These are phyloP conservation scores for Tolypocladium album DNA, from an alignment of 2,329 filamentous ascomycete genomes.

Conservation along the genomic window DNA sequence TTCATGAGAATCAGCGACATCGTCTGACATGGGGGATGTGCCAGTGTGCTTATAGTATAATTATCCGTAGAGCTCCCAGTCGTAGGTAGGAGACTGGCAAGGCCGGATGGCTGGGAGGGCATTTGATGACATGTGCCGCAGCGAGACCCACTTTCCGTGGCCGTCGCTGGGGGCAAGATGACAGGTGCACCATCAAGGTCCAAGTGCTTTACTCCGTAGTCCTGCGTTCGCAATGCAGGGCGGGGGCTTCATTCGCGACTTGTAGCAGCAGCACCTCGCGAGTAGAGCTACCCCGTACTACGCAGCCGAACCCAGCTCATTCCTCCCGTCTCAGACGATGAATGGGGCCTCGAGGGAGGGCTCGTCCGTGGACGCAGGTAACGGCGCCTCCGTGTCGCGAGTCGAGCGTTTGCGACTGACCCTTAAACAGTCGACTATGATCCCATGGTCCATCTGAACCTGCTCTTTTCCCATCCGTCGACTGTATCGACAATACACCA, in stretches of 20 bases:
- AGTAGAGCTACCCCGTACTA: background rate
- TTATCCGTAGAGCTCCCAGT: too few relatives aligned
- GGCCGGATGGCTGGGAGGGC: background rate
- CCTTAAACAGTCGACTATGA: conserved; percentile 62
- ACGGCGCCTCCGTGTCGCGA: conserved; percentile 5
- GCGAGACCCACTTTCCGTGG: background rate
- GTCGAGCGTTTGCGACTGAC: conserved; percentile 8
- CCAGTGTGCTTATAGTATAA: too few relatives aligned
- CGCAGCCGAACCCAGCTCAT: background rate
- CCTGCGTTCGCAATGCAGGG: background rate
- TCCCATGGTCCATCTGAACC: conserved; percentile 84
- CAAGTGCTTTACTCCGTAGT: background rate
- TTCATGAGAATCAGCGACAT: too few relatives aligned
- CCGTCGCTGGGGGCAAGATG: background rate
- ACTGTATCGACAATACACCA: conserved; percentile 66
- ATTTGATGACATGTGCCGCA: background rate
- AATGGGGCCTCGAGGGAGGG: conserved; percentile 25
- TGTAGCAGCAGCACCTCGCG: background rate
- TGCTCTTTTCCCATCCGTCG: conserved; percentile 83
- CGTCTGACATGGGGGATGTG: too few relatives aligned
- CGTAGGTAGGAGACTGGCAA: too few relatives aligned
- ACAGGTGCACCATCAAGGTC: background rate
- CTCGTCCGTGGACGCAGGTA: conserved; percentile 34
- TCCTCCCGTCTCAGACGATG: conserved; percentile 17
- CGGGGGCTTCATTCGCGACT: background rate